phyloP scores from a whole-genome alignment of 768 basidiomycete genomes.

The Russula griseocarnosa region DNA sequence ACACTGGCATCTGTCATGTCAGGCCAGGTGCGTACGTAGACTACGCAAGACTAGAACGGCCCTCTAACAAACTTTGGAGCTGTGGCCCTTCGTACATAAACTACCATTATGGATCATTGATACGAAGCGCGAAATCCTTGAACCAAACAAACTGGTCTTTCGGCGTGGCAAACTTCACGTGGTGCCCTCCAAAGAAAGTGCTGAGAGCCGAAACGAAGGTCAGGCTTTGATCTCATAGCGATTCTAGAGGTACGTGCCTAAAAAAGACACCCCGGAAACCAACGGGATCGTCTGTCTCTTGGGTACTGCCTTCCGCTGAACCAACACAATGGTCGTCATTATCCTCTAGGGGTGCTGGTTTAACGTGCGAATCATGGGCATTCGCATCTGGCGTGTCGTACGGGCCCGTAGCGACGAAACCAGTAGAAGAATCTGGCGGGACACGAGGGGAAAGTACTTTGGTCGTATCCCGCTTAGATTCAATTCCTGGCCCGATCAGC shows the following conservation, averaged over 20 bases:
- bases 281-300: slow-evolving; percentile 28
- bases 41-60: neutral
- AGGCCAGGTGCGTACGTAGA: too few species aligned
- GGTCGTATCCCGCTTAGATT: neutral
- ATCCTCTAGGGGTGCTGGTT: neutral
- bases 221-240: too few species aligned
- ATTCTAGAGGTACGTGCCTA: slow-evolving; percentile 43
- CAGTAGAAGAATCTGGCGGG: neutral
- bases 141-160: slow-evolving; percentile 75
- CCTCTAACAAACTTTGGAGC: too few species aligned
- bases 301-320: neutral
- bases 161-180: slow-evolving; percentile 60
- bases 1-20: neutral
- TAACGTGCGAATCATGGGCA: neutral
- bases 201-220: slow-evolving; percentile 35
- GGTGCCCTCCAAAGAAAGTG: slow-evolving; percentile 79
- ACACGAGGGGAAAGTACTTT: neutral
- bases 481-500: neutral
- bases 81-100: neutral
- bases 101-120: slow-evolving; percentile 21
- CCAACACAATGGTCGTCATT: neutral
- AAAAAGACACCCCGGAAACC: slow-evolving; percentile 62
- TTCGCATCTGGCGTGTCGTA: neutral
- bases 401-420: neutral
- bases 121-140: slow-evolving; percentile 55